Evolutionary conservation across 257 asterid genomes (phyloP).

Genomic region (Solanum chmielewskii): DNA sequence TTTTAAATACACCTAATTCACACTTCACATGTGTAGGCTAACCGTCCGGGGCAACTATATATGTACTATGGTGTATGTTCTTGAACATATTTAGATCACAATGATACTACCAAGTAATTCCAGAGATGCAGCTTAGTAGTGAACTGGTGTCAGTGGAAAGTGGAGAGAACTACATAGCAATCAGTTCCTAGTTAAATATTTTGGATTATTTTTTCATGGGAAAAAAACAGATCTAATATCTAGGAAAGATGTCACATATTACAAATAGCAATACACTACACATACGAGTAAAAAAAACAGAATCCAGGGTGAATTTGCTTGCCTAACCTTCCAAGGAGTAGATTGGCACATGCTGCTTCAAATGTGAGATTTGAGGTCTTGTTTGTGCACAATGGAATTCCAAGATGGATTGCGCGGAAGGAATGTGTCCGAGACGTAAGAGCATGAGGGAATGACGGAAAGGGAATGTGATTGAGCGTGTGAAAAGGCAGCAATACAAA

Average conservation of each 20-base stretch:
- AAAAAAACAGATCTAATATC: background rate
- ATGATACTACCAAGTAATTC: background rate
- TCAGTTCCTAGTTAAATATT: background rate
- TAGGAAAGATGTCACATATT: background rate
- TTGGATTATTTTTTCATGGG: background rate
- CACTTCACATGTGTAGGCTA: background rate
- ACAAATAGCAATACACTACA: background rate
- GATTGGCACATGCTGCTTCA: conserved; percentile 10
- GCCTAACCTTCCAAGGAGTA: background rate
- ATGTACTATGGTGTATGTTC: background rate
- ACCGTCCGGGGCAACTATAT: background rate
- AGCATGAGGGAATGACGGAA: conserved; percentile 69
- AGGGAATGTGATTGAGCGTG: conserved; percentile 53
- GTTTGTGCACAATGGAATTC: conserved; percentile 42
- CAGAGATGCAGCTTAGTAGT: background rate
- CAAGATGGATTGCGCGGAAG: conserved; percentile 63
- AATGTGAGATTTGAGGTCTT: conserved; percentile 35
- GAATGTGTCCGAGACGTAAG: conserved; percentile 82
- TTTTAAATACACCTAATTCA: background rate
- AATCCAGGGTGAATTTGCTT: background rate
- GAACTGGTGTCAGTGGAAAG: background rate
- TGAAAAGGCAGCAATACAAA: conserved; percentile 73
- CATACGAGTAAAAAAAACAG: background rate
- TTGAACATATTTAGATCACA: background rate
- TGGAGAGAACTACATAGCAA: background rate